A percentile compares a stretch with the other conserved stretches of the same genome.
phyloP scores from a whole-genome alignment of 129 eudicot genomes.

The Apium graveolens region DNA sequence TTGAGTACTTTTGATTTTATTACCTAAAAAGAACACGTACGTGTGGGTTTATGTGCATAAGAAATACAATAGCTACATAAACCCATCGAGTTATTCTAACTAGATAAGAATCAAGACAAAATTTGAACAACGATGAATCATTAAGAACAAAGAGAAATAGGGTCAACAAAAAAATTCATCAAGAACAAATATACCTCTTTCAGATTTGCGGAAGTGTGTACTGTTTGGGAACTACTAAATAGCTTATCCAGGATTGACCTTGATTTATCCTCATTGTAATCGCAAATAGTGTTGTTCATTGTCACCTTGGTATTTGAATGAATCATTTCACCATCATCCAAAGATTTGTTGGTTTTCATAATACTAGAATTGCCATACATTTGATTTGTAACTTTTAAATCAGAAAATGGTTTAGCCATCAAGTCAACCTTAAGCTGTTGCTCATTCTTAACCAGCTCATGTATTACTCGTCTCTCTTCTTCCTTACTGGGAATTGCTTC shows the following conservation, averaged over 20 bases:
- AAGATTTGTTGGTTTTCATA: conserved; percentile 29
- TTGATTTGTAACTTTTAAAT: conserved; percentile 22
- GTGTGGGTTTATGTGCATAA: too few species aligned
- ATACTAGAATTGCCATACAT: conserved; percentile 24
- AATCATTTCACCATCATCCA: conserved; percentile 32
- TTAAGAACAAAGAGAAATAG: background rate
- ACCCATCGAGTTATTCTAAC: too few species aligned
- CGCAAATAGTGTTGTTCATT: conserved; percentile 32
- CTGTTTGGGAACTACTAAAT: conserved; percentile 42
- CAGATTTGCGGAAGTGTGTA: conserved; percentile 30
- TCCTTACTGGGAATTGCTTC: conserved; percentile 36
- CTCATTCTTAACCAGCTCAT: conserved; percentile 22
- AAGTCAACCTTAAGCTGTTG: conserved; percentile 23
- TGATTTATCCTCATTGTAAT: conserved; percentile 39
- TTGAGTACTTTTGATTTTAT: too few species aligned
- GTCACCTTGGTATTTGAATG: conserved; percentile 28
- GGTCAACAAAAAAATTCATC: background rate
- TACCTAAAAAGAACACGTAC: too few species aligned
- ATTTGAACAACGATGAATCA: too few species aligned
- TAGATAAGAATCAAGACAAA: too few species aligned
- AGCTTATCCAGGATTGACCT: conserved; percentile 71
- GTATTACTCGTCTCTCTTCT: conserved; percentile 21
- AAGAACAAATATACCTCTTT: conserved; percentile 46
- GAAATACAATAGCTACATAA: too few species aligned
- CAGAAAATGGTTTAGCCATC: conserved; percentile 14